Percentiles rank a stretch among this genome's conserved stretches.
phyloP scores from a whole-genome alignment of 2,329 filamentous ascomycete species.

The Pestalotiopsis sp. region DNA sequence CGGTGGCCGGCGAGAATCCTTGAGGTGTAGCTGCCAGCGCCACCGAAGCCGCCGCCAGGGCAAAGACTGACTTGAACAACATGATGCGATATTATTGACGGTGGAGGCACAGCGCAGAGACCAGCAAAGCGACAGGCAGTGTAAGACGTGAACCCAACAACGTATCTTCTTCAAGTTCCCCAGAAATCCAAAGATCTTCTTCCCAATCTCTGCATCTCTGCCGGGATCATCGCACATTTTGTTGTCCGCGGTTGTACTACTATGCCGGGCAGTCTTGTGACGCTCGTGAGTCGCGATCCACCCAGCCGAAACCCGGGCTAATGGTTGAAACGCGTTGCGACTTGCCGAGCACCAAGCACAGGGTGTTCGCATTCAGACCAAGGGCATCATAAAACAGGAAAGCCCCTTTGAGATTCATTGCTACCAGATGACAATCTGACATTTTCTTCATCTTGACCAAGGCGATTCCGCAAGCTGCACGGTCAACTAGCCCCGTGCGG shows the following conservation, averaged over 20 bases:
- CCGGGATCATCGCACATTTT: slow-evolving; percentile 1
- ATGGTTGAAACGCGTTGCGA: slow-evolving; percentile 10
- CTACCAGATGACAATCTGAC: neutral
- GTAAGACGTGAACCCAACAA: neutral
- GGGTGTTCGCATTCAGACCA: neutral
- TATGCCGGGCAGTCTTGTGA: neutral
- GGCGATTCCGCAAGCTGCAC: neutral
- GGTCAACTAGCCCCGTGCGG: neutral
- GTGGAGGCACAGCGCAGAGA: slow-evolving; percentile 14
- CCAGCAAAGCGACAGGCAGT: slow-evolving; percentile 17
- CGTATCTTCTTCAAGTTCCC: neutral
- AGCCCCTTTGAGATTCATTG: neutral
- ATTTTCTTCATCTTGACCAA: neutral
- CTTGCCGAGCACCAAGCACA: slow-evolving; percentile 11
- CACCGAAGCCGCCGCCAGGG: slow-evolving; percentile 33
- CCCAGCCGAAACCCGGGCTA: slow-evolving; percentile 7
- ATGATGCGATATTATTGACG: slow-evolving; percentile 24
- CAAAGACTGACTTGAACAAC: slow-evolving; percentile 31
- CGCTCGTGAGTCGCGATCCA: neutral
- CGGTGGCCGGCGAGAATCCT: slow-evolving; percentile 41
- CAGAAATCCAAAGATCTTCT: neutral
- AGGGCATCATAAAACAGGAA: neutral
- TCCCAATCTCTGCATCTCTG: neutral
- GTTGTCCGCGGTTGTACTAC: neutral
- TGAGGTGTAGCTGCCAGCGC: slow-evolving; percentile 41